These are phyloP conservation scores for Phytophthora citricola DNA, from an alignment of 352 stramenopile genomes.

Conservation along the genomic window DNA sequence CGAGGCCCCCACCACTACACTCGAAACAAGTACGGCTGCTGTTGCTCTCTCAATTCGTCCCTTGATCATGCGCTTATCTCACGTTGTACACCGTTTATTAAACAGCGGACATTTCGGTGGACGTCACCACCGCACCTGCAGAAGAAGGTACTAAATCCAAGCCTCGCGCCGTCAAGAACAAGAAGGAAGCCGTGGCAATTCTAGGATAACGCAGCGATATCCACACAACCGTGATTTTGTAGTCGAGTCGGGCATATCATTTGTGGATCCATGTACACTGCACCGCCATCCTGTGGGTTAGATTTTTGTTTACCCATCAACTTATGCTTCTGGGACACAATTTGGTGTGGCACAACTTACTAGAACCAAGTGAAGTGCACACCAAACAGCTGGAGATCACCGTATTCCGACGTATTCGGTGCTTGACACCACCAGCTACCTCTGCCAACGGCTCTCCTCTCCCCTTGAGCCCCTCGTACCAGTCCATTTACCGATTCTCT, in stretches of 20 bases:
- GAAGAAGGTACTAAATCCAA: slow-evolving; percentile 16
- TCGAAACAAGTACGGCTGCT: slow-evolving; percentile 50
- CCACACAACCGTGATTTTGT: slow-evolving; percentile 10
- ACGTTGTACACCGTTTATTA: not conserved
- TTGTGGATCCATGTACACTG: slow-evolving; percentile 2
- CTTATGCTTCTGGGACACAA: slow-evolving; percentile 23
- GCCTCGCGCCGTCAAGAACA: slow-evolving; percentile 19
- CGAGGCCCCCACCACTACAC: slow-evolving; percentile 50
- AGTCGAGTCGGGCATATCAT: slow-evolving; percentile 13
- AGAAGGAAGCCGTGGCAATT: slow-evolving; percentile 44
- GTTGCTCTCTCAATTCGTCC: not conserved
- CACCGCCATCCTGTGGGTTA: too few relatives aligned
- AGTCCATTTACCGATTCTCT: slow-evolving; percentile 1
- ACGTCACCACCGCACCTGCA: slow-evolving; percentile 17
- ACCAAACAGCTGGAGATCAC: slow-evolving; percentile 16
- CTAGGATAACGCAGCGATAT: slow-evolving; percentile 29
- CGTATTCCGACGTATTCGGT: not conserved
- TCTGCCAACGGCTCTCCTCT: not conserved
- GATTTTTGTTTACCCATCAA: slow-evolving; percentile 17
- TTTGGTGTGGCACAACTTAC: slow-evolving; percentile 23
- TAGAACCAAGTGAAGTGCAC: slow-evolving; percentile 7
- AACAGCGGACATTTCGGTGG: slow-evolving; percentile 20
- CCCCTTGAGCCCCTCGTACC: not conserved
- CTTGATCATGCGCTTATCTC: not conserved
- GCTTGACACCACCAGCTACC: not conserved